Conservation (phyloP, 176 grass and related monocot genomes). For the Hordeum marinum region DNA sequence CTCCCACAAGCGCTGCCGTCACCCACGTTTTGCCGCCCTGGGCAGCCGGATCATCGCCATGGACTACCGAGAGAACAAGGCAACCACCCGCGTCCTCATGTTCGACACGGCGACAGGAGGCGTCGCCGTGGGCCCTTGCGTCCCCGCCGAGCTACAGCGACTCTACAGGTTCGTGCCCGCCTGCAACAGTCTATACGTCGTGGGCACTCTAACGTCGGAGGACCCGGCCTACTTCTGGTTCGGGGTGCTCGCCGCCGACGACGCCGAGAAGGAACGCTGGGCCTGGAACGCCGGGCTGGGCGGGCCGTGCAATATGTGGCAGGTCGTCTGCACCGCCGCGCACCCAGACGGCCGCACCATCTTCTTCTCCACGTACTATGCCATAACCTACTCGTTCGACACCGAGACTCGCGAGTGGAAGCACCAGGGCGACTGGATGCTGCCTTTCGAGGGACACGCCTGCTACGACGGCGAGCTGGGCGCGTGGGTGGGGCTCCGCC, state of each 20-base stretch:
- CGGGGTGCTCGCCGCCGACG: background rate
- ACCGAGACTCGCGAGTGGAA: background rate
- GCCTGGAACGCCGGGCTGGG: background rate
- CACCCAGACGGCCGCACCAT: background rate
- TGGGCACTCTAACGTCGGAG: background rate
- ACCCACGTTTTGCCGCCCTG: background rate
- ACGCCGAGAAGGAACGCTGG: background rate
- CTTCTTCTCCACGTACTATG: constrained; percentile 1
- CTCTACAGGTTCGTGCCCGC: background rate
- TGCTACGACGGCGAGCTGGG: background rate
- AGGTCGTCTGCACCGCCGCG: background rate
- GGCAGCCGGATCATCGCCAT: background rate
- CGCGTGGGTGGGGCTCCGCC: background rate
- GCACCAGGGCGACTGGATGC: background rate
- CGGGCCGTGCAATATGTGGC: background rate
- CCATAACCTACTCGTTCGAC: background rate
- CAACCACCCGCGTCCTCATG: background rate
- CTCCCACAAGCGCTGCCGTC: background rate
- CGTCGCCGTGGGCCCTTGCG: background rate
- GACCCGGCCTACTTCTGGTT: background rate
- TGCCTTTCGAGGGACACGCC: background rate
- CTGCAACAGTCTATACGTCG: background rate
- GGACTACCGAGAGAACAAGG: background rate
- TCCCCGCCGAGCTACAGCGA: background rate
- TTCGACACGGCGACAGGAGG: constrained; percentile 9